Percentiles rank a stretch among this genome's conserved stretches.
Evolutionary conservation across 495 filamentous ascomycete species (phyloP).

Genomic region (Aspergillus coremiiformis): DNA sequence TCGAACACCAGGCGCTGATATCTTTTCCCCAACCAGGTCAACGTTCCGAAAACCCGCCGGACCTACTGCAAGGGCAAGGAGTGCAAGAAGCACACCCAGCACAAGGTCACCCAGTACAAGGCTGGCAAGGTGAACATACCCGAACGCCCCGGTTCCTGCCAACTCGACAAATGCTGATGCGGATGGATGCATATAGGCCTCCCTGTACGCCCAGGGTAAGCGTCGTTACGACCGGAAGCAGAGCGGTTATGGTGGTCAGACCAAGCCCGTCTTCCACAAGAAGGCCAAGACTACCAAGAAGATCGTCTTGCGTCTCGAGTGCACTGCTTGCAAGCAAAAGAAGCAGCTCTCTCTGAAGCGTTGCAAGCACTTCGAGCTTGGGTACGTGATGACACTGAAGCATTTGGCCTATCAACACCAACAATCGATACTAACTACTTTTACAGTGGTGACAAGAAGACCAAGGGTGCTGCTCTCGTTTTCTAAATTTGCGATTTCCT

Average conservation of each 20-base stretch:
- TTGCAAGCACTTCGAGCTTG: constrained; percentile 99
- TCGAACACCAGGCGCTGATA: constrained; percentile 22
- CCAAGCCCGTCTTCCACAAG: constrained; percentile 99
- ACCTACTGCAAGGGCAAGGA: constrained; percentile 93
- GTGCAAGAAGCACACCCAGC: constrained; percentile 89
- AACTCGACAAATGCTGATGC: constrained; percentile 20
- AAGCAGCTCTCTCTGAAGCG: constrained; percentile 95
- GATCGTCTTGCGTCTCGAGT: constrained; percentile 96
- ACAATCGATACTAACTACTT: constrained; percentile 2
- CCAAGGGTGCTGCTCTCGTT: constrained; percentile 98
- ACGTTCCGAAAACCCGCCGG: constrained; percentile 84
- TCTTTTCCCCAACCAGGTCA: constrained; percentile 51
- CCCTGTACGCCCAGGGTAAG: constrained; percentile 96
- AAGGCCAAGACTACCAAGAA: constrained; percentile 99
- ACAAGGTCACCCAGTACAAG: constrained; percentile 98
- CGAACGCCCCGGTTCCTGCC: constrained; percentile 2
- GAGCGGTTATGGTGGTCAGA: constrained; percentile 98
- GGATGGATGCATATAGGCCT: constrained; percentile 51
- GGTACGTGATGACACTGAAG: constrained; percentile 54
- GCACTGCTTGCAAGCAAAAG: constrained; percentile 95
- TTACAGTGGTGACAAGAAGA: constrained; percentile 99
- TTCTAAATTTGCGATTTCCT: constrained; percentile 65
- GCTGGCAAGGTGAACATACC: constrained; percentile 65
- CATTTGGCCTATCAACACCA: neutral
- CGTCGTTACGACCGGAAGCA: constrained; percentile 99